phyloP scores from a whole-genome alignment of 2,329 filamentous ascomycete species.

The Volutella citrinella region DNA sequence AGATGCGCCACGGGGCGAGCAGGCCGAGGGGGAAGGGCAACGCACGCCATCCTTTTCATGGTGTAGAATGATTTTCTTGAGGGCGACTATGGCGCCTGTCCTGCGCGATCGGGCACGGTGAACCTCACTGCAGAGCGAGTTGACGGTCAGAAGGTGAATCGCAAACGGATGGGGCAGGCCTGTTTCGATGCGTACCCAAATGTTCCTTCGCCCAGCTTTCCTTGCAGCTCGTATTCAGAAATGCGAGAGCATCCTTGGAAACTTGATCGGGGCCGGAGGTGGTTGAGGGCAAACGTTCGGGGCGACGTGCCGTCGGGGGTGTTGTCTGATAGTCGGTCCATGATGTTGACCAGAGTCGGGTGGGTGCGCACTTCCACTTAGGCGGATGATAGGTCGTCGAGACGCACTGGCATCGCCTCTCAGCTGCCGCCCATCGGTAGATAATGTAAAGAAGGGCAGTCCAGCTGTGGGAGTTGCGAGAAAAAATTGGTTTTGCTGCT shows the following conservation, averaged over 20 bases:
- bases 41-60: conserved; percentile 94
- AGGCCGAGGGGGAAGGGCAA: conserved; percentile 13
- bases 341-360: conserved; percentile 14
- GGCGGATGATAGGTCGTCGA: conserved; percentile 9
- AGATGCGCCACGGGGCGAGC: conserved; percentile 1
- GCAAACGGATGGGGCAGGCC: conserved; percentile 9
- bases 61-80: conserved; percentile 99
- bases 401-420: conserved; percentile 10
- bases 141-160: too few species aligned
- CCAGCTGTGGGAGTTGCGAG: too few species aligned
- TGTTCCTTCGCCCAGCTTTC: conserved; percentile 90
- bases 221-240: conserved; percentile 72
- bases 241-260: conserved; percentile 87
- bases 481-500: too few species aligned
- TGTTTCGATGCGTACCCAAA: conserved; percentile 65
- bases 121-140: conserved; percentile 62
- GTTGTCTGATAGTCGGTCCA: conserved; percentile 29
- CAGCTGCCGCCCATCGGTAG: background rate
- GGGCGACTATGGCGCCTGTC: conserved; percentile 72
- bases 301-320: conserved; percentile 46
- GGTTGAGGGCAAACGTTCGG: conserved; percentile 53
- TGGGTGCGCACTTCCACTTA: conserved; percentile 21
- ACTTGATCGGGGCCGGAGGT: conserved; percentile 53
- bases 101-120: conserved; percentile 80
- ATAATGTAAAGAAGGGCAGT: too few species aligned